Evolutionary conservation across 331 rosid genomes (phyloP).

Genomic region (Rosa hybrid): DNA sequence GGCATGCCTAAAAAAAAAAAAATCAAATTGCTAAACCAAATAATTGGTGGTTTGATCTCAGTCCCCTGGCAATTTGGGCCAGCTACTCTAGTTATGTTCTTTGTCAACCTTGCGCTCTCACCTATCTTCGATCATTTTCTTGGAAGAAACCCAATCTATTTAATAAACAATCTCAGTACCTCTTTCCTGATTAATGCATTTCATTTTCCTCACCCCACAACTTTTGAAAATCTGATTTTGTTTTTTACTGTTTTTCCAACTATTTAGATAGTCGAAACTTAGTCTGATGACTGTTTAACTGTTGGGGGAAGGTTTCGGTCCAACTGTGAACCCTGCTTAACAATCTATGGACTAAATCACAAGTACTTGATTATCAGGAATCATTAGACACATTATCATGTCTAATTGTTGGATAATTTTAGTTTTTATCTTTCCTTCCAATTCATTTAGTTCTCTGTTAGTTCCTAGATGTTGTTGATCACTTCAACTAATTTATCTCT

Average conservation of each 20-base stretch:
- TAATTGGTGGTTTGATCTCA: neutral
- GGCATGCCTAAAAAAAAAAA: neutral
- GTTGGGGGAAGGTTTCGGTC: slow-evolving; percentile 2
- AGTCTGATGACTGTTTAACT: neutral
- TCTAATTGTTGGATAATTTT: too few relatives aligned
- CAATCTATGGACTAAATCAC: neutral
- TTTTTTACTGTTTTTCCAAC: neutral
- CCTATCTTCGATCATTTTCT: neutral
- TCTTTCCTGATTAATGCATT: neutral
- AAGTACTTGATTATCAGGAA: too few relatives aligned
- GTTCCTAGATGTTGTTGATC: too few relatives aligned
- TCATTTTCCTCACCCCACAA: neutral
- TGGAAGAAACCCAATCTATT: neutral
- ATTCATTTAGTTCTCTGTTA: too few relatives aligned
- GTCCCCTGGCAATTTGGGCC: neutral
- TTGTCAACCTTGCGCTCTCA: neutral
- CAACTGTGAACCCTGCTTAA: neutral
- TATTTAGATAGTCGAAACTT: neutral
- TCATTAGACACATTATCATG: too few relatives aligned
- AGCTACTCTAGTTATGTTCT: neutral
- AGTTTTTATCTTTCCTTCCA: too few relatives aligned
- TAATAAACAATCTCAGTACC: neutral
- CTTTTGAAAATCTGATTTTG: neutral
- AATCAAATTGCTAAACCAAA: neutral
- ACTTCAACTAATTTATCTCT: too few relatives aligned